phyloP scores from a whole-genome alignment of 1,284 basidiomycete genomes.

The Macrocystidia cucumis region DNA sequence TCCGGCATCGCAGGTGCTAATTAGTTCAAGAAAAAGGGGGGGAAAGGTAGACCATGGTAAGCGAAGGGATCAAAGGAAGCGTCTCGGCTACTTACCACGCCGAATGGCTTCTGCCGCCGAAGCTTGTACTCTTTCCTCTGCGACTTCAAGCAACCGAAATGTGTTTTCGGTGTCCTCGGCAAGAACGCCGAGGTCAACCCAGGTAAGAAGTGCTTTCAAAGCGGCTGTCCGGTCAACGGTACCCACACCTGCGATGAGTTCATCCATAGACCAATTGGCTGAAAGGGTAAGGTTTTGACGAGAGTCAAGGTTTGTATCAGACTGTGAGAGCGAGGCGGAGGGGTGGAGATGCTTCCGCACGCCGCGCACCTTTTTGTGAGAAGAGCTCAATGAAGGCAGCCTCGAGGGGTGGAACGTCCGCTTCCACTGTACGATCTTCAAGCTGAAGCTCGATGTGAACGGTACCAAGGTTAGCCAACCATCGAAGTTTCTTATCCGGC shows the following conservation, averaged over 20 bases:
- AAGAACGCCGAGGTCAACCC: slow-evolving; percentile 78
- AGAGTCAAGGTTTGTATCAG: neutral
- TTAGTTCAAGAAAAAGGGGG: slow-evolving; percentile 8
- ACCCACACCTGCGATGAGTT: slow-evolving; percentile 57
- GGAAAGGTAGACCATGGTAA: neutral
- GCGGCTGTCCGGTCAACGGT: slow-evolving; percentile 55
- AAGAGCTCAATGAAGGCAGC: slow-evolving; percentile 88
- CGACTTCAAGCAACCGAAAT: slow-evolving; percentile 59
- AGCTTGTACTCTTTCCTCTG: slow-evolving; percentile 38
- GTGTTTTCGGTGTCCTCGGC: slow-evolving; percentile 52
- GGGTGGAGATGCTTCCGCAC: too few species aligned
- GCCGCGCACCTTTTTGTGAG: slow-evolving; percentile 47
- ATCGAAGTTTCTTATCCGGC: slow-evolving; percentile 84
- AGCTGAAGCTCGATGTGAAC: slow-evolving; percentile 75
- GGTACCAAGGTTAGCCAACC: slow-evolving; percentile 82
- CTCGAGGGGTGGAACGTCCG: slow-evolving; percentile 79
- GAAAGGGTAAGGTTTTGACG: neutral
- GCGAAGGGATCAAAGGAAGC: neutral
- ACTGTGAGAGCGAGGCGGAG: too few species aligned
- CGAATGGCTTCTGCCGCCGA: slow-evolving; percentile 10
- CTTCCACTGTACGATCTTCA: slow-evolving; percentile 69
- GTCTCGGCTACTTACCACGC: neutral
- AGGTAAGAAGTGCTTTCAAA: slow-evolving; percentile 71
- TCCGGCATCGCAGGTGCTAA: slow-evolving; percentile 35
- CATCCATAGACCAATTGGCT: slow-evolving; percentile 68